These are phyloP conservation scores for Fusarium lyarnte DNA, from an alignment of 2,329 filamentous ascomycete species.

Conservation along the genomic window DNA sequence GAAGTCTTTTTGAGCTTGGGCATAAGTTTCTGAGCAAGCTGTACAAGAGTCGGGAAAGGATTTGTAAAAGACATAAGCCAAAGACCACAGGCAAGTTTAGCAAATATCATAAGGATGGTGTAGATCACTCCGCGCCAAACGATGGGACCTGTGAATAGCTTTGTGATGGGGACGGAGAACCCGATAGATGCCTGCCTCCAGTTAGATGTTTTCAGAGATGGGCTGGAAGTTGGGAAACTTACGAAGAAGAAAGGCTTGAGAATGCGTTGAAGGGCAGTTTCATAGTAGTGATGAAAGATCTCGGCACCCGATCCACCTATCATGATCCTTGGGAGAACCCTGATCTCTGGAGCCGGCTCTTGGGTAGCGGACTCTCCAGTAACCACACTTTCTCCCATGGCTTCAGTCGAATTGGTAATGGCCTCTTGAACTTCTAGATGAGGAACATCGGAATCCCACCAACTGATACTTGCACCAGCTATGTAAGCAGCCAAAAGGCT, in stretches of 20 bases:
- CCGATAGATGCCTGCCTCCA: constrained; percentile 67
- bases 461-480: constrained; percentile 66
- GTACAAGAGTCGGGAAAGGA: neutral
- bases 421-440: constrained; percentile 15
- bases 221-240: constrained; percentile 31
- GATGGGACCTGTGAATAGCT: constrained; percentile 71
- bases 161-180: constrained; percentile 78
- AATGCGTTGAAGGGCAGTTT: constrained; percentile 56
- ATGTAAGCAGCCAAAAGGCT: constrained; percentile 71
- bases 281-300: constrained; percentile 46
- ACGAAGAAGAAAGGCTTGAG: constrained; percentile 80
- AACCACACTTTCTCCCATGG: neutral
- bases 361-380: neutral
- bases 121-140: constrained; percentile 81
- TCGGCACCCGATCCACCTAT: constrained; percentile 12
- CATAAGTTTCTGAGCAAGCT: neutral
- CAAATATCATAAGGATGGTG: constrained; percentile 73
- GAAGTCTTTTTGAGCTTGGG: neutral
- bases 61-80: constrained; percentile 59
- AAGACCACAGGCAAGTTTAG: constrained; percentile 67
- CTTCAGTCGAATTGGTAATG: neutral
- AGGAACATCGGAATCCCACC: constrained; percentile 61
- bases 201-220: neutral
- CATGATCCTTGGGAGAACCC: neutral
- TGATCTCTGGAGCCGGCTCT: neutral